Percentiles rank a stretch among this genome's conserved stretches.
Conservation (phyloP, 2,329 filamentous ascomycete species). For the Domatiomyces globalis region DNA sequence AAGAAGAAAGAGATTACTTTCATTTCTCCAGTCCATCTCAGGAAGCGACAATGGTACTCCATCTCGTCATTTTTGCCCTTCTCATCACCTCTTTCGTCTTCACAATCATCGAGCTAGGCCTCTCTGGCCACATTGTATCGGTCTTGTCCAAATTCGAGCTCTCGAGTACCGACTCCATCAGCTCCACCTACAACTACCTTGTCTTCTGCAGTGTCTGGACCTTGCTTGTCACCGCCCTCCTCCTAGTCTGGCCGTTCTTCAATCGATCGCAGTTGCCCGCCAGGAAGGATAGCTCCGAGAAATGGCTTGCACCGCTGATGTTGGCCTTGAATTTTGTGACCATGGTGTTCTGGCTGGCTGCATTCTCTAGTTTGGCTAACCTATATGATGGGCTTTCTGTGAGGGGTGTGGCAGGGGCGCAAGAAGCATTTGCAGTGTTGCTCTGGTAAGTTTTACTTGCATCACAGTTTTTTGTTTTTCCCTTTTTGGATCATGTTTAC, state of each 20-base stretch:
- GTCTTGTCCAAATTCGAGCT: constrained; percentile 2
- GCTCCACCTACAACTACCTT: constrained; percentile 8
- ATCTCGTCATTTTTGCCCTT: constrained; percentile 17
- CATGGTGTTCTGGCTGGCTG: constrained; percentile 22
- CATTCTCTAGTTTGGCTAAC: constrained; percentile 20
- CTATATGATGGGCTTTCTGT: constrained; percentile 4
- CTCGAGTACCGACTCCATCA: constrained; percentile 6
- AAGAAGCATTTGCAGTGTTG: constrained; percentile 21
- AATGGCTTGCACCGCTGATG: constrained; percentile 14
- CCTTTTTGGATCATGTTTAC: background rate
- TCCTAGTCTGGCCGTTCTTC: constrained; percentile 9
- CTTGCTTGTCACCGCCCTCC: constrained; percentile 15
- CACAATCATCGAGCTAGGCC: constrained; percentile 21
- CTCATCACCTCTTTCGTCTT: constrained; percentile 18
- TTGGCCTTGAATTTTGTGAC: constrained; percentile 20
- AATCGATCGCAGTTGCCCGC: constrained; percentile 11
- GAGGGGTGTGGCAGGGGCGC: constrained; percentile 6
- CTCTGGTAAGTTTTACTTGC: constrained; percentile 16
- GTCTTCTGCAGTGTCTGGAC: constrained; percentile 21
- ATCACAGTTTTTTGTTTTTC: background rate
- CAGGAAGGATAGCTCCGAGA: constrained; percentile 15
- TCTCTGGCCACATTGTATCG: constrained; percentile 15
- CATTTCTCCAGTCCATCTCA: no score
- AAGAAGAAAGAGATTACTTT: no score
- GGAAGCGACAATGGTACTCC: background rate